Conservation (phyloP, 1,284 basidiomycete genomes). For the Ceratobasidium sp. region DNA sequence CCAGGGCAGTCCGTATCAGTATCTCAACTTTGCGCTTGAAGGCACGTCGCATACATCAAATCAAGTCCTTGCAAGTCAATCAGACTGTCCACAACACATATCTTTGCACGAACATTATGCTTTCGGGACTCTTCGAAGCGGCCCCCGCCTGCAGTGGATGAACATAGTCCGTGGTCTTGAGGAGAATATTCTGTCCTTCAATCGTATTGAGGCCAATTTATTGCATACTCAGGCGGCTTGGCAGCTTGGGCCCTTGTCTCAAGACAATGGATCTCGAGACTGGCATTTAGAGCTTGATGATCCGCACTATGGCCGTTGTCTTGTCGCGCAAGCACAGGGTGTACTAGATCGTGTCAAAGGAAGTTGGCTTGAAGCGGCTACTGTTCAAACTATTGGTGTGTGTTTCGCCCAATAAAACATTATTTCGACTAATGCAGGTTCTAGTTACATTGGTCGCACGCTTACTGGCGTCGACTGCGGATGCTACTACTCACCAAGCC, state of each 20-base stretch:
- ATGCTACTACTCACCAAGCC: not conserved
- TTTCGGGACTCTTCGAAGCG: conserved; percentile 41
- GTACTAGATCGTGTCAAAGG: conserved; percentile 5
- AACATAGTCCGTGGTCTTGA: conserved; percentile 44
- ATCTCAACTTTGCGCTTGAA: conserved; percentile 18
- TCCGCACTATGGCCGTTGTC: not conserved
- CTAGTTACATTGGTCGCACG: conserved; percentile 24
- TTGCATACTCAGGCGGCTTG: conserved; percentile 46
- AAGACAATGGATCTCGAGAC: conserved; percentile 26
- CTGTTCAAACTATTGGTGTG: conserved; percentile 11
- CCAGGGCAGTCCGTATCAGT: conserved; percentile 2
- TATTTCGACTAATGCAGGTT: no score
- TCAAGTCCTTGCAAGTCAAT: conserved; percentile 39
- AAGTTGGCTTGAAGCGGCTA: conserved; percentile 29
- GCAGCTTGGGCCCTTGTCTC: conserved; percentile 56
- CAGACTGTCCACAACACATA: conserved; percentile 22
- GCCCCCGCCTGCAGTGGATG: conserved; percentile 43
- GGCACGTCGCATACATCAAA: conserved; percentile 32
- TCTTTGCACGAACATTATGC: conserved; percentile 44
- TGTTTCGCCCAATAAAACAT: not conserved
- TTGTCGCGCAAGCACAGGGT: not conserved
- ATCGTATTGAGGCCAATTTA: conserved; percentile 26
- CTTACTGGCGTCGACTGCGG: conserved; percentile 11
- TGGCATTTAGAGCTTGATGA: conserved; percentile 33
- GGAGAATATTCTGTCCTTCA: conserved; percentile 34